Base-by-base conservation (phyloP, 2,329 filamentous ascomycete genomes). In the Myotisia sp. region DNA sequence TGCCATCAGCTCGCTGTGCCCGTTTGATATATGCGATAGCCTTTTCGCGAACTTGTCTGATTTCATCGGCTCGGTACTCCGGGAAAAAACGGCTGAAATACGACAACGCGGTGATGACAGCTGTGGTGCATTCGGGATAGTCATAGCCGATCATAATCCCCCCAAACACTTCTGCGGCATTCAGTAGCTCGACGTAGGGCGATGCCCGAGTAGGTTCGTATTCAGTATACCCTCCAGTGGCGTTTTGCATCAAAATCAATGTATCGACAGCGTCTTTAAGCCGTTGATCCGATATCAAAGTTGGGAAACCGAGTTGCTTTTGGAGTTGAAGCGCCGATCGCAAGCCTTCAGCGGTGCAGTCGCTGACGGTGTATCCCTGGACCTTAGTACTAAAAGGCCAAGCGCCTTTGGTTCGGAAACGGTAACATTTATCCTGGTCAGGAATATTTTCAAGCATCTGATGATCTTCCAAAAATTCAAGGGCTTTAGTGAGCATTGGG, bases 71-170 rank as follows among this genome's bases (percentile, higher is more conserved):
- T 32, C 87, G 73, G 56, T 98, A 92, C 18, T 78, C 64, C 0
- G 87, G 84, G 65, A 84, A 92, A 54, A 81, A 68, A 48, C 79
- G 70, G 44, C 73, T 71, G 64, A 95, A 95, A 2, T 87, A 66
- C 3, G 78, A 79, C 13, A 98, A 65, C 0, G 82, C 85, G 1
- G 83, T 94, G 3, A 98, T 80, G 19, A 85, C 84, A 1, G 90
- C 86, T 2, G 90, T 95, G 0, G 90, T 98, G 63, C 90, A 98
- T 57, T 98, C 90, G 0, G 87, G 85, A 51, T 98, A 95, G 54
- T 93, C 84, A 55, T 98, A 98, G 52, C 95, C 87, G 35, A 98
- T 79, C 90, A 98, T 98, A 60, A 98, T 98, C 13, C 77, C 72
- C 9, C 84, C 86, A 55, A 98, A 98, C 0, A 98, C 86, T 54